These are phyloP conservation scores for Flaveria robusta DNA, from an alignment of 129 eudicot species.

Conservation along the genomic window DNA sequence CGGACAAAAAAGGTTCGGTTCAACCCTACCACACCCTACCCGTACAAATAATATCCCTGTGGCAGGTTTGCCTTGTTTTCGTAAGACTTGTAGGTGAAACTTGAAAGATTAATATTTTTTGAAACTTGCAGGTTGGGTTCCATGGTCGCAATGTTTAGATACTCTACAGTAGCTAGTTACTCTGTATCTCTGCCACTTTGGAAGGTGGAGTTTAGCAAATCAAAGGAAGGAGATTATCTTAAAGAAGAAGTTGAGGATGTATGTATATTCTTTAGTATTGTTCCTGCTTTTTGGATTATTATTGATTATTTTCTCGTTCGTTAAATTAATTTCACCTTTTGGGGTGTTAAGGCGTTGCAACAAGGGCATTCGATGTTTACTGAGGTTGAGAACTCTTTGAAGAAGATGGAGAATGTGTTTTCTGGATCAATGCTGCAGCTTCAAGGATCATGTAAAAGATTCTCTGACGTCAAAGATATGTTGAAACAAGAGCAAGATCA, in stretches of 20 bases:
- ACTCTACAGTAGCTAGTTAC: slow-evolving; percentile 66
- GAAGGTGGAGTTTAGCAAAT: slow-evolving; percentile 48
- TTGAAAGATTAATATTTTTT: neutral
- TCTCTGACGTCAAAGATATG: slow-evolving; percentile 67
- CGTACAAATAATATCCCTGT: neutral
- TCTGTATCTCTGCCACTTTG: slow-evolving; percentile 73
- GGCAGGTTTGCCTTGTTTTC: neutral
- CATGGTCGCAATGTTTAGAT: slow-evolving; percentile 92
- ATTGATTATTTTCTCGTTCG: neutral
- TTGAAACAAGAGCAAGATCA: slow-evolving; percentile 59
- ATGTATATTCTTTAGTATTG: slow-evolving; percentile 29
- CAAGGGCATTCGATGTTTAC: slow-evolving; percentile 61
- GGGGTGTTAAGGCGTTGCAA: slow-evolving; percentile 46
- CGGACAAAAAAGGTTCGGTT: neutral
- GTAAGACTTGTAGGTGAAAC: neutral
- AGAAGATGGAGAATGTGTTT: slow-evolving; percentile 49
- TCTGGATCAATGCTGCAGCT: slow-evolving; percentile 51
- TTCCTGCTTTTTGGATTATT: neutral
- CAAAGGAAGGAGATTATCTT: slow-evolving; percentile 52
- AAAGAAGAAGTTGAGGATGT: slow-evolving; percentile 65
- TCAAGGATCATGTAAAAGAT: slow-evolving; percentile 58
- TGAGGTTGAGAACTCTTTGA: slow-evolving; percentile 63
- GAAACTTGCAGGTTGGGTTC: slow-evolving; percentile 69
- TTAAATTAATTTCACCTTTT: neutral
- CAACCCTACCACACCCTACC: neutral